A percentile compares a stretch with the other conserved stretches of the same genome.
Conservation (phyloP, 1,284 basidiomycete genomes). For the Athelia sp. region DNA sequence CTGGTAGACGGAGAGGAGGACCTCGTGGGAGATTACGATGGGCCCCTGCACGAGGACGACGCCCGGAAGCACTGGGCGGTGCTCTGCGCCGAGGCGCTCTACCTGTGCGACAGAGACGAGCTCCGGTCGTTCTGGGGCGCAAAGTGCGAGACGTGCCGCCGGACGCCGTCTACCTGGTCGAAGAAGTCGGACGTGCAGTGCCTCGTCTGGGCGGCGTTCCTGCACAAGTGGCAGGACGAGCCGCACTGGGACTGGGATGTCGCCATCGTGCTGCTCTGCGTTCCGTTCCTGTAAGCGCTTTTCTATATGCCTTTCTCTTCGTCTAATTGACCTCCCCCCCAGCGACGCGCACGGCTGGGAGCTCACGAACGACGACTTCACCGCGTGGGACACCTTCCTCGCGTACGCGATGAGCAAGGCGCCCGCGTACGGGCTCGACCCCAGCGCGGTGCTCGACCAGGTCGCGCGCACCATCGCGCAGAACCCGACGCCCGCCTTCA, state of each 20-base stretch:
- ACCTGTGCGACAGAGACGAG: slow-evolving; percentile 38
- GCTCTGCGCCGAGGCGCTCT: slow-evolving; percentile 50
- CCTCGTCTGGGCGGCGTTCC: neutral
- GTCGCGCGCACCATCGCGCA: slow-evolving; percentile 43
- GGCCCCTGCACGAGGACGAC: slow-evolving; percentile 26
- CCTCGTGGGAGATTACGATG: slow-evolving; percentile 41
- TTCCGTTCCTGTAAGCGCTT: slow-evolving; percentile 55
- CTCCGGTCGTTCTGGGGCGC: slow-evolving; percentile 59
- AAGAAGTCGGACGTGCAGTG: neutral
- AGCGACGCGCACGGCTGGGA: slow-evolving; percentile 51
- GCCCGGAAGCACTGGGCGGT: slow-evolving; percentile 50
- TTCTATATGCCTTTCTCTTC: slow-evolving; percentile 8
- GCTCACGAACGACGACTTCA: slow-evolving; percentile 46
- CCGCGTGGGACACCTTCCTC: slow-evolving; percentile 54
- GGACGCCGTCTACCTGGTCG: too few relatives aligned
- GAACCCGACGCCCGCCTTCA: slow-evolving; percentile 31
- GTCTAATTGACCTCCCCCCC: neutral
- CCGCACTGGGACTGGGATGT: slow-evolving; percentile 53
- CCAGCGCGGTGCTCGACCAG: slow-evolving; percentile 44
- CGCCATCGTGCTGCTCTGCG: slow-evolving; percentile 48
- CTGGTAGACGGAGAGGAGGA: slow-evolving; percentile 44
- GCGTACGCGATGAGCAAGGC: slow-evolving; percentile 46
- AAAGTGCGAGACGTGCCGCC: too few relatives aligned
- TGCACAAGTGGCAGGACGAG: slow-evolving; percentile 16
- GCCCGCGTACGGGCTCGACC: slow-evolving; percentile 53